Evolutionary conservation across 2,329 filamentous ascomycete species (phyloP).

Genomic region (Gaeumannomyces tritici): DNA sequence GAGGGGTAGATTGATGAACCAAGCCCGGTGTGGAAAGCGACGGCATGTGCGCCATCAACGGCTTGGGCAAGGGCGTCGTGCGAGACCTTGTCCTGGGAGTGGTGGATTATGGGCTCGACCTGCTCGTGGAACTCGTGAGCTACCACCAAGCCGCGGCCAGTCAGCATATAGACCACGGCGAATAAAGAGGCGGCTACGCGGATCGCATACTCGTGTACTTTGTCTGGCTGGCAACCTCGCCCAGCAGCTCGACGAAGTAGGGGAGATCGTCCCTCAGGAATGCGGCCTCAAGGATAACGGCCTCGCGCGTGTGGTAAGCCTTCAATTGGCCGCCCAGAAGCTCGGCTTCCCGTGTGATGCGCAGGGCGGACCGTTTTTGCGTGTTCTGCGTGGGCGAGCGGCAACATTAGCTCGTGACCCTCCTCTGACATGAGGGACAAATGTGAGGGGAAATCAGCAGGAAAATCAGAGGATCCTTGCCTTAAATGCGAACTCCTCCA

Average conservation of each 20-base stretch:
- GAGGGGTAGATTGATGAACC: conserved; percentile 69
- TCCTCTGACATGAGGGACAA: neutral
- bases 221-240: conserved; percentile 80
- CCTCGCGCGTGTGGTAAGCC: conserved; percentile 86
- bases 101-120: conserved; percentile 64
- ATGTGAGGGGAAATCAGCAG: neutral
- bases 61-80: conserved; percentile 57
- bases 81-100: conserved; percentile 66
- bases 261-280: conserved; percentile 94
- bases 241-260: conserved; percentile 93
- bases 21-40: conserved; percentile 91
- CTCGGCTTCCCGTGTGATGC: conserved; percentile 91
- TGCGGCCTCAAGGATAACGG: conserved; percentile 82
- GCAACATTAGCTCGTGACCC: conserved; percentile 35
- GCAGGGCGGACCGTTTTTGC: conserved; percentile 74
- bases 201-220: conserved; percentile 64
- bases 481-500: conserved; percentile 98
- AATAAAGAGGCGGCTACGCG: neutral
- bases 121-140: conserved; percentile 89
- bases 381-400: conserved; percentile 56
- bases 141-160: conserved; percentile 25
- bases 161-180: conserved; percentile 7
- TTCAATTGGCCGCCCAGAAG: conserved; percentile 85
- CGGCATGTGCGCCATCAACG: conserved; percentile 72
- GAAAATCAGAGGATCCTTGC: conserved; percentile 45